Evolutionary conservation across 257 asterid species (phyloP).

Genomic region (Gynochthodes officinalis): DNA sequence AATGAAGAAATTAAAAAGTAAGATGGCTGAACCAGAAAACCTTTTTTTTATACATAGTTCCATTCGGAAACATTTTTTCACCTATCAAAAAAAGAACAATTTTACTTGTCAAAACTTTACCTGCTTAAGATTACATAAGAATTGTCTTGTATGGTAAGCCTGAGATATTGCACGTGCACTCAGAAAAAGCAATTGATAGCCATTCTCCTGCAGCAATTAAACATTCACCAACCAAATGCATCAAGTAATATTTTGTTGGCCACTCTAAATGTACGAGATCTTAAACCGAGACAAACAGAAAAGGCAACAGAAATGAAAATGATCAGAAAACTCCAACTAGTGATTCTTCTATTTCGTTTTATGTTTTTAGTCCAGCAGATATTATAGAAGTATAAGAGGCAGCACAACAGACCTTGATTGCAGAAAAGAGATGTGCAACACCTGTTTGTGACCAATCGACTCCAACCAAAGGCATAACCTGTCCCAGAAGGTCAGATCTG

Average conservation of each 20-base stretch:
- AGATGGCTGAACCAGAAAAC: neutral
- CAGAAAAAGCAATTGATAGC: constrained; percentile 88
- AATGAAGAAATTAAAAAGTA: constrained; percentile 1
- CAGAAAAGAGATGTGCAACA: constrained; percentile 92
- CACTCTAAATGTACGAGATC: neutral
- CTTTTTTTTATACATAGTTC: constrained; percentile 5
- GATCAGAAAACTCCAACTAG: neutral
- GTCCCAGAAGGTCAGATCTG: constrained; percentile 95
- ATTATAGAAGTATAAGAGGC: neutral
- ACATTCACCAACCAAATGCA: constrained; percentile 3
- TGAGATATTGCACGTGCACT: constrained; percentile 98
- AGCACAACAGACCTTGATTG: constrained; percentile 66
- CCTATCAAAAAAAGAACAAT: neutral
- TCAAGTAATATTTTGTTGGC: neutral
- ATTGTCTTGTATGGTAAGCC: constrained; percentile 79
- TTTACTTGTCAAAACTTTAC: constrained; percentile 27
- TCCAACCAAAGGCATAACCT: constrained; percentile 97
- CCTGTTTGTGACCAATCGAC: constrained; percentile 98
- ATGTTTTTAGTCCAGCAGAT: neutral
- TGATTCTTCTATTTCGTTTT: neutral
- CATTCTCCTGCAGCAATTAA: constrained; percentile 76
- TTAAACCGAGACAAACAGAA: neutral
- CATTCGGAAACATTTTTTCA: neutral
- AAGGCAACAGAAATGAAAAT: constrained; percentile 1
- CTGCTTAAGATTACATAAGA: constrained; percentile 84